Base-by-base conservation (phyloP, 768 basidiomycete species). In the Pleurotus platypus region DNA sequence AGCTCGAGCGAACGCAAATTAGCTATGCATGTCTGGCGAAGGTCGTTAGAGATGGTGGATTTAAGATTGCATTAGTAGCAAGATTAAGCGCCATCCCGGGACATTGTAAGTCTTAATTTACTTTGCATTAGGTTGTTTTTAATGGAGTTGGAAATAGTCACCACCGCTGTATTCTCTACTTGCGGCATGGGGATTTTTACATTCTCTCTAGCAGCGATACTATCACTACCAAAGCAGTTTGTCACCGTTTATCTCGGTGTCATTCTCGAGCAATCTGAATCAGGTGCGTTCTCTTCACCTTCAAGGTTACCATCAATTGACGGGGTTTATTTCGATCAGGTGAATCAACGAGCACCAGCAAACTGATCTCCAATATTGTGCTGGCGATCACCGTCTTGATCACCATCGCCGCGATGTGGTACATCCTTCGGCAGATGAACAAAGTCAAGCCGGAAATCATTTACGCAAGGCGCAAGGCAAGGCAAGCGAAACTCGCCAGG, bases 171-270 rank as follows among this genome's bases (percentile, higher is more conserved):
- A 4, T 94, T 95, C 66, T 83, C 92, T 2, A 87, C 93, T 3
- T 94, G 92, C 66, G 94, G 94, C 38, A 92, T 96, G 88, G 75
- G 77, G 57, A 86, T 94, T 61, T 73, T 85, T 63, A 77, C 85
- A 26, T 97, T 95, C 70, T 75, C 82, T 50, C 59, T 91, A 5
- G 93, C 94, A 20, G 89, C 93, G 3, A 71, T 94, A 62, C 73
- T 94, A 15, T 91, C 92, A 16, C 71, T 93, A 66, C 94, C 94
- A 5, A 95, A 95, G 66, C 94, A 97, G 69, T 87, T 97, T 63
- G 81, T 93, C 62, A 91, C 89, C 6, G 94, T 97, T 11, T 97
- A 97, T 66, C 80, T 95, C 13, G 94, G 94, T 37, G 92, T 91
- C 27, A 76, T 90, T 26, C 68, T 92, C n/a, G 82, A 88, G 60